A percentile compares a stretch with the other conserved stretches of the same genome.
Evolutionary conservation across 192 early-diverging fungal genomes (phyloP).

Genomic region (Gonapodya prolifera): DNA sequence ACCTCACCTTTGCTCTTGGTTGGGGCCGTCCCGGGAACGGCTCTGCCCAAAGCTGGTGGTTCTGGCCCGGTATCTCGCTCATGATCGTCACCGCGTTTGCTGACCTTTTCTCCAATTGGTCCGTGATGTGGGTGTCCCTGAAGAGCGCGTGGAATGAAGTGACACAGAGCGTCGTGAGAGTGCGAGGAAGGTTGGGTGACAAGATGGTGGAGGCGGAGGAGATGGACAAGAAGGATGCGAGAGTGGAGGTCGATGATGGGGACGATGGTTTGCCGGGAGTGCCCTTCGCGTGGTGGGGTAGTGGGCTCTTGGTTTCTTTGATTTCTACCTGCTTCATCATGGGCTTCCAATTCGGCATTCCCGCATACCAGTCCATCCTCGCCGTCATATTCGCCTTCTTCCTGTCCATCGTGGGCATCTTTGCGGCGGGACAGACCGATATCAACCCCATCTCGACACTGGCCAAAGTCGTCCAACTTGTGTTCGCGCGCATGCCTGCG

Average conservation of each 20-base stretch:
- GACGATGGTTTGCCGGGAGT: slow-evolving; percentile 39
- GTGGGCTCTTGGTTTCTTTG: slow-evolving; percentile 49
- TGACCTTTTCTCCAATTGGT: slow-evolving; percentile 35
- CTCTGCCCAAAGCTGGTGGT: slow-evolving; percentile 48
- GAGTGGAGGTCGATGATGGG: slow-evolving; percentile 16
- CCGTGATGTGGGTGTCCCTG: slow-evolving; percentile 28
- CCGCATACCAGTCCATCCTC: slow-evolving; percentile 48
- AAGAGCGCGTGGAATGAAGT: slow-evolving; percentile 15
- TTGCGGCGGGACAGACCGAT: slow-evolving; percentile 73
- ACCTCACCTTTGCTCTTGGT: neutral
- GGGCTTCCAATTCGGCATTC: slow-evolving; percentile 53
- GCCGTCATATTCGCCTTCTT: slow-evolving; percentile 60
- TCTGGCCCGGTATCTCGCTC: slow-evolving; percentile 57
- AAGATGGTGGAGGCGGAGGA: slow-evolving; percentile 4
- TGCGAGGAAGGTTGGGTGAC: neutral
- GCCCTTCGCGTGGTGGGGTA: slow-evolving; percentile 40
- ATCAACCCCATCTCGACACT: slow-evolving; percentile 73
- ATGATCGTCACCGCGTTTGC: slow-evolving; percentile 53
- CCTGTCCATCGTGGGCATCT: slow-evolving; percentile 63
- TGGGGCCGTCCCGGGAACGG: slow-evolving; percentile 3
- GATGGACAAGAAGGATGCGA: slow-evolving; percentile 2
- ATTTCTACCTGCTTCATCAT: slow-evolving; percentile 42
- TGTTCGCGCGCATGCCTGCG: slow-evolving; percentile 65
- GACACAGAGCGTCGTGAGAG: slow-evolving; percentile 6
- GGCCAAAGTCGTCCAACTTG: slow-evolving; percentile 71